Base-by-base conservation (phyloP, 192 early-diverging fungal genomes). In the Linderina pennispora region DNA sequence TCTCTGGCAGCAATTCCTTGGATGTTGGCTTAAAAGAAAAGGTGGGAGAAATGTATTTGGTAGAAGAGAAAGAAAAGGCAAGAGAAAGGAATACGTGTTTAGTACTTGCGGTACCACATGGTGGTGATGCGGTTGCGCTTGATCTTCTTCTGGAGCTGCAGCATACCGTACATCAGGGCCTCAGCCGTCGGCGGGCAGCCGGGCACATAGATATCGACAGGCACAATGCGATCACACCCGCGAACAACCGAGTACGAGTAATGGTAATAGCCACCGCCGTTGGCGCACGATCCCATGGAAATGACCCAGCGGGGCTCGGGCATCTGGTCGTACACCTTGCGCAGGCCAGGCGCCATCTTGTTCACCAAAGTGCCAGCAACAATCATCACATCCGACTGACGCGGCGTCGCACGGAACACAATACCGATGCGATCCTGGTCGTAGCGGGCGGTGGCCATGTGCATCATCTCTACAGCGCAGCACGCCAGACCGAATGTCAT, bases 141-240 rank as follows among this genome's bases (percentile, higher is more conserved):
- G 73, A 98, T 94, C 83, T 98, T 98, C 82, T 98, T 98, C 56
- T 98, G 94, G 45, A 98, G 81, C 77, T 95, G 94, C 54, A 98
- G 76, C 47, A 95, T 88, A 58, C 94, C 94, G 61, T 94, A 98
- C 62, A 95, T 54, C 47, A 95, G 75, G n/a, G 91, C 94, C 65
- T 98, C 92, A 23, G 94, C 92, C 15, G 91, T 94, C 36, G 94
- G 94, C 43, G 94, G 94, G 71, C 94, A 98, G 33, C 94, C 94
- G 18, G 94, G 94, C 22, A 98, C 92, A 62, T 98, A 98, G 33
- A 98, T 89, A 64, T 89, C 86, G 32, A 88, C 88, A 19, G 94
- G 94, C 9, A 98, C 87, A 65, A 98, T 84, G 15, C 94, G 82
- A 50, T 98, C 94, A 63, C 94, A 98, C 52, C 94, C 91, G 40